Base-by-base conservation (phyloP, 2,329 filamentous ascomycete species). In the Colletotrichum godetiae region DNA sequence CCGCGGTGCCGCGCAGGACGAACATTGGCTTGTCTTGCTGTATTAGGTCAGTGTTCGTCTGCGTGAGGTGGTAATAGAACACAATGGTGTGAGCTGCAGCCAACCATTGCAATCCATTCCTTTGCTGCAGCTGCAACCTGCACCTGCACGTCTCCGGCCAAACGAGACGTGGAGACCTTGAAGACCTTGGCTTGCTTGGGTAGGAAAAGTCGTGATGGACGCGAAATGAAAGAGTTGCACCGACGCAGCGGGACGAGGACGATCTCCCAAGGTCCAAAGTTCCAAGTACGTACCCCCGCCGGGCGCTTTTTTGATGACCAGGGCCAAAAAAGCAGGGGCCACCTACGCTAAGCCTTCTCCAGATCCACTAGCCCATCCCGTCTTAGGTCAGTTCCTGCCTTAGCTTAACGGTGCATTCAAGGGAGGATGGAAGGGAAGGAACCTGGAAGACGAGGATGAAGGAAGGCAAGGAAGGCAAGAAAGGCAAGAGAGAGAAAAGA, bases 151-250 rank as follows among this genome's bases (percentile, higher is more conserved):
- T 56, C 6, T 22, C 49, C 33, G 61, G 29, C 55, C 61, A 27
- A 46, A 31, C 11, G 33, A 22, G 46, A 24, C 22, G 15, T 65
- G 33, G 35, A 12, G 12, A 61, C 12, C 33, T 22, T 59, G 33
- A n/a, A 29, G 27, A 58, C 37, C 19, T 42, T 58, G 31, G 31
- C 24, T 13, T 19, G 15, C 15, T 37, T n/a, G 33, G 55, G 37
- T 15, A 22, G 37, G 8, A 24, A 55, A 52, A 35, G 52, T 63
- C 35, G 64, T 35, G 67, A 70, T 73, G 59, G 67, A 70, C 70
- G 59, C 19, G 67, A 24, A 35, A 73, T 37, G 64, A 70, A 61
- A 63, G 35, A 64, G 59, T 68, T 35, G 69, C 65, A 58, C 69
- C 59, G 67, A 58, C 53, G 69, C 59, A 24, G 37, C 65, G 58